Evolutionary conservation across 148 eudicot genomes (phyloP).

Genomic region (Vaccinium darrowii): DNA sequence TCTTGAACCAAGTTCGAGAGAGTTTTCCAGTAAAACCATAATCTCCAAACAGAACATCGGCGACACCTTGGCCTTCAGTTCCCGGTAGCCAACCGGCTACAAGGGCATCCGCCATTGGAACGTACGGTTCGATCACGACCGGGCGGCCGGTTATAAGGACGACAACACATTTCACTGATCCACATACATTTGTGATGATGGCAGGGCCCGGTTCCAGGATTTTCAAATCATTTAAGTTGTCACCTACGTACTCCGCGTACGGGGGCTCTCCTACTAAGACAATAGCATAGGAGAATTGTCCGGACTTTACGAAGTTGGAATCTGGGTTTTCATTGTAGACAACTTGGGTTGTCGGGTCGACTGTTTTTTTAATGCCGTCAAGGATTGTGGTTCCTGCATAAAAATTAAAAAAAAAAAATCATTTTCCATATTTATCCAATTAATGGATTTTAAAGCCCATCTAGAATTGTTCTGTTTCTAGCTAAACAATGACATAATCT

Average conservation of each 20-base stretch:
- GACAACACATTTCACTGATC: background rate
- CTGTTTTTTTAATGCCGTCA: background rate
- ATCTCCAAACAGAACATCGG: background rate
- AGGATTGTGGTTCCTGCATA: constrained; percentile 2
- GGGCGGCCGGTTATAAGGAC: background rate
- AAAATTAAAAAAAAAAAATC: background rate
- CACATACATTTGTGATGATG: background rate
- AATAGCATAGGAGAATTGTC: background rate
- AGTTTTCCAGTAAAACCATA: background rate
- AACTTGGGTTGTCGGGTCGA: background rate
- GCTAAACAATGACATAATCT: too few relatives aligned
- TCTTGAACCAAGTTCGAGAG: background rate
- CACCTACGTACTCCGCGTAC: background rate
- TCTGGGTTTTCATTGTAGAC: background rate
- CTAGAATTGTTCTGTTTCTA: too few relatives aligned
- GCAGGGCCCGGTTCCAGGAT: background rate
- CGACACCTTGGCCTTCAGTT: background rate
- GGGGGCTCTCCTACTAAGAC: background rate
- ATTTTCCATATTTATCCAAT: background rate
- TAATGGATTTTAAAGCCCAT: too few relatives aligned
- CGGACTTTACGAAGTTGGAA: background rate
- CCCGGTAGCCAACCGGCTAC: background rate
- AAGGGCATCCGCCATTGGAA: background rate
- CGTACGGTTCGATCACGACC: background rate
- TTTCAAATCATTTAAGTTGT: background rate